Base-by-base conservation (phyloP, 352 stramenopile genomes). In the Blastocystis sp. region DNA sequence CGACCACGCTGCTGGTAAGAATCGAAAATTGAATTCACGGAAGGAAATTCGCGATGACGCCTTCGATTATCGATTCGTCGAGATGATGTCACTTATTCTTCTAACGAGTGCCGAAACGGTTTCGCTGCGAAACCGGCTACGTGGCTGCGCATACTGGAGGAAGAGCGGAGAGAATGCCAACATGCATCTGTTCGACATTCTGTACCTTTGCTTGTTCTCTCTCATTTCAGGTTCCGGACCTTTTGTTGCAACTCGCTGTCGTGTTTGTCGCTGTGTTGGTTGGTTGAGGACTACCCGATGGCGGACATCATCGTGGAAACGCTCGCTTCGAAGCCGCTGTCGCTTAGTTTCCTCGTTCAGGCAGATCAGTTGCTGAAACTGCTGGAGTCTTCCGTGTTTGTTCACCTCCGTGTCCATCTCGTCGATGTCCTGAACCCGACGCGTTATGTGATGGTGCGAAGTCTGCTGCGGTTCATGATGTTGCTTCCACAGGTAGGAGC, bases 301-400 rank as follows among this genome's bases (percentile, higher is more conserved):
- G 97, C 96, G 42, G 94, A 93, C 77, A 90, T 91, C 42, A 91
- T 99, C 59, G 94, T 98, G 38, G 92, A 93, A 84, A 94, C 97
- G 86, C 98, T 98, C 90, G 95, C 93, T 27, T 90, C 95, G 49
- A 93, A 97, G 87, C 93, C 97, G 77, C 93, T 97, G 9, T 97
- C 93, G n/a, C 94, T 98, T 29, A 94, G 94, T 7, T 98, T 98
- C 87, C 89, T 98, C 6, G 97, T 98, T 93, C 95, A 99, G 90
- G 94, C 98, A 84, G 96, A 99, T 91, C 98, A 98, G 87, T 91
- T 99, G 51, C 94, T 99, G 27, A 94, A 98, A 88, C 89, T 99
- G 4, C 90, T 99, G 61, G 96, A 99, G 89, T 98, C 94, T 54
- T 96, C 96, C 0, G 97, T 98, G 63, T 99, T 99, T 90, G 93